Evolutionary conservation across 1,284 basidiomycete genomes (phyloP).

Genomic region (Pseudozyma tsukubaensis): DNA sequence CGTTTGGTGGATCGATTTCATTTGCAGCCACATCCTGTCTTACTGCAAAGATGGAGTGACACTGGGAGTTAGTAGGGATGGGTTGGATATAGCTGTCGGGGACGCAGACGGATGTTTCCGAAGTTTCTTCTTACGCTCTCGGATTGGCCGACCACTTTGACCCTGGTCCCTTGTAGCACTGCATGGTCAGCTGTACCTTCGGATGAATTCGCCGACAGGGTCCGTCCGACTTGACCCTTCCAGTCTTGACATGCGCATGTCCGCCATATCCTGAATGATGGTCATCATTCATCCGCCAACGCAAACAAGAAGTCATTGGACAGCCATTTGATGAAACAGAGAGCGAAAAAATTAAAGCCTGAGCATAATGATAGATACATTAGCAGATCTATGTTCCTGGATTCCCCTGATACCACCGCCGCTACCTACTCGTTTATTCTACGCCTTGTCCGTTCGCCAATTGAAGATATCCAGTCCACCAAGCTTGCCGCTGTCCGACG

Average conservation of each 20-base stretch:
- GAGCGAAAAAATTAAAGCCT: neutral
- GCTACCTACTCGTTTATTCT: neutral
- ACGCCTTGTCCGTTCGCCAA: constrained; percentile 52
- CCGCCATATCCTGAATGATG: too few relatives aligned
- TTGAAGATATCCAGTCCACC: constrained; percentile 61
- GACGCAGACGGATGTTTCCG: constrained; percentile 15
- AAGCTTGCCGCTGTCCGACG: constrained; percentile 30
- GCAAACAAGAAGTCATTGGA: neutral
- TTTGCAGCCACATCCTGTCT: too few relatives aligned
- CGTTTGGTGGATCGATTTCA: neutral
- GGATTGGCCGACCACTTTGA: constrained; percentile 14
- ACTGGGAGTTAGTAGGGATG: too few relatives aligned
- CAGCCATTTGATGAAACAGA: neutral
- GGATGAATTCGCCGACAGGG: constrained; percentile 16
- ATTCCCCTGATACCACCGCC: neutral
- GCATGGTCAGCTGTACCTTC: constrained; percentile 7
- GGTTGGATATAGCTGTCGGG: too few relatives aligned
- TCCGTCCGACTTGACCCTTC: neutral
- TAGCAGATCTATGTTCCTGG: neutral
- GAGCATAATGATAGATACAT: neutral
- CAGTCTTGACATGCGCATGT: neutral
- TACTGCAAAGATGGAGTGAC: too few relatives aligned
- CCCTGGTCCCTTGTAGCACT: neutral
- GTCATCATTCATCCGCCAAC: too few relatives aligned
- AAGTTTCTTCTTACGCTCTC: neutral